Percentiles rank a stretch among this genome's conserved stretches.
These are phyloP conservation scores for Perilla frutescens DNA, from an alignment of 257 asterid species.

Conservation along the genomic window DNA sequence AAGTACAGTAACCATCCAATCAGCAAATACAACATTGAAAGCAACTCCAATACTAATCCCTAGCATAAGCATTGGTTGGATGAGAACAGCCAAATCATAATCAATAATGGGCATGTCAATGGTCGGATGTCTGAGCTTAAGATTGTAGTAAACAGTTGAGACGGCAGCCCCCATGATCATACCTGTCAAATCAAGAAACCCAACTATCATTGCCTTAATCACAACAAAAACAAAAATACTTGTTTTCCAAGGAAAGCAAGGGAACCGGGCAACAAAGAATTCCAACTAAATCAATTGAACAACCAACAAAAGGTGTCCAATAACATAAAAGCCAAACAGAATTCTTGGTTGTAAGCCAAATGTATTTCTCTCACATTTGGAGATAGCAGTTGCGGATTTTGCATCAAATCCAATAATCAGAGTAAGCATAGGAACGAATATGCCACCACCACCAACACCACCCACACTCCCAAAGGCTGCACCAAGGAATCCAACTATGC, in stretches of 20 bases:
- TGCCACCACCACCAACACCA: constrained; percentile 99
- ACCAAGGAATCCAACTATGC: constrained; percentile 89
- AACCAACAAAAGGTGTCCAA: not conserved
- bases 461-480: constrained; percentile 99
- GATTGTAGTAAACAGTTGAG: constrained; percentile 93
- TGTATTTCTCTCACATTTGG: constrained; percentile 72
- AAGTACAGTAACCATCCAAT: constrained; percentile 99
- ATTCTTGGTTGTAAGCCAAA: not conserved
- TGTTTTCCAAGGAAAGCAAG: constrained; percentile 3
- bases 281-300: constrained; percentile 1
- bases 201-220: not conserved
- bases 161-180: constrained; percentile 98
- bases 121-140: constrained; percentile 91
- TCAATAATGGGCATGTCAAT: constrained; percentile 92
- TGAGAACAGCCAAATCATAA: constrained; percentile 93
- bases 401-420: constrained; percentile 89
- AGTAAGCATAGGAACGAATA: constrained; percentile 94
- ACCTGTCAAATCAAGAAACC: constrained; percentile 57
- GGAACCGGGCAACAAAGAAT: not conserved
- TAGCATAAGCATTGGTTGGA: constrained; percentile 98
- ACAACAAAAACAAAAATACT: not conserved
- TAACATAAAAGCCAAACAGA: not conserved
- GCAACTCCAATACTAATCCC: constrained; percentile 97
- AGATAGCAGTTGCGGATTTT: constrained; percentile 93
- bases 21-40: constrained; percentile 91